Conservation (phyloP, 1,284 basidiomycete genomes). For the Fistulinella cinereoalba region DNA sequence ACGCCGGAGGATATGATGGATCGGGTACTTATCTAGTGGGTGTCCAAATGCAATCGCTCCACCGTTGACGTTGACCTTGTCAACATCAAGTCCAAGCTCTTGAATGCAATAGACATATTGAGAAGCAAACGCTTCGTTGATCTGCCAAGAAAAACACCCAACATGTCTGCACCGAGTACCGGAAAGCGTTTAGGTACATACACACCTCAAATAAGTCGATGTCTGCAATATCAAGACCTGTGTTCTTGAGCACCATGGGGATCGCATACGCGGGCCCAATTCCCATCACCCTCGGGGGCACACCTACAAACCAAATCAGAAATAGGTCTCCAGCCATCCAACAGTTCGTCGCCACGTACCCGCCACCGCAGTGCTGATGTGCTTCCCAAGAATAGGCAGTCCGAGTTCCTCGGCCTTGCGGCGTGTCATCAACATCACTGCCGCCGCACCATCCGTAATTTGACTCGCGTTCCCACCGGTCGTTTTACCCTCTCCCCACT, state of each 20-base stretch:
- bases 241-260: slow-evolving; percentile 60
- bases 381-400: slow-evolving; percentile 72
- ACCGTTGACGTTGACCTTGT: slow-evolving; percentile 86
- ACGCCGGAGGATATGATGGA: slow-evolving; percentile 1
- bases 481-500: slow-evolving; percentile 77
- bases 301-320: slow-evolving; percentile 39
- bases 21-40: slow-evolving; percentile 68
- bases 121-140: slow-evolving; percentile 92
- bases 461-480: slow-evolving; percentile 91
- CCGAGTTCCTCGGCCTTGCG: slow-evolving; percentile 80
- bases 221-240: slow-evolving; percentile 65
- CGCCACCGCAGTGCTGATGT: slow-evolving; percentile 71
- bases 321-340: background rate
- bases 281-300: slow-evolving; percentile 82
- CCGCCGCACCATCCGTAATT: slow-evolving; percentile 87
- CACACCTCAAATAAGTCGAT: slow-evolving; percentile 79
- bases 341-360: slow-evolving; percentile 41
- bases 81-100: slow-evolving; percentile 64
- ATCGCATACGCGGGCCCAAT: slow-evolving; percentile 76
- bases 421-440: slow-evolving; percentile 84
- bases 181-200: background rate
- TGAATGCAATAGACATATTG: slow-evolving; percentile 83
- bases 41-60: slow-evolving; percentile 89
- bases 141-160: slow-evolving; percentile 39
- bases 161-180: background rate